Base-by-base conservation (phyloP, 2,329 filamentous ascomycete species). In the Ophiostoma tasmaniense region DNA sequence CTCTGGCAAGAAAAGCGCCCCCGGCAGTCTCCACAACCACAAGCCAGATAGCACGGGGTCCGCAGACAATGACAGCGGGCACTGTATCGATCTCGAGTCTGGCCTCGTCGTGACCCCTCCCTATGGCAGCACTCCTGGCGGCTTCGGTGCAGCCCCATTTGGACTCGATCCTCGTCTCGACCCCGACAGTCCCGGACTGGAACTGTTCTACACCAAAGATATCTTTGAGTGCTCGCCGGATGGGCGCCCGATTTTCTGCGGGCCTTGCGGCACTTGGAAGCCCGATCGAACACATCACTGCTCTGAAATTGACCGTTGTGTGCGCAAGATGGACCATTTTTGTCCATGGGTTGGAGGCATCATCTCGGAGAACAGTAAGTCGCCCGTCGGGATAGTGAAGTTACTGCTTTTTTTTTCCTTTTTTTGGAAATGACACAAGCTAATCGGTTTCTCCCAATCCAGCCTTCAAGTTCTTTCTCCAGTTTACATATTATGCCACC, bases 291-390 rank as follows among this genome's bases (percentile, higher is more conserved):
- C 90, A 2, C 93, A 97, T 76, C 94, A 98, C 78, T 96, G 90
- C 75, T 89, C 89, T 67, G 91, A 96, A 76, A 81, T 95, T 14
- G 87, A 87, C 66, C 85, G 92, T 61, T 98, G 94, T 75, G 90
- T 96, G 28, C 81, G 85, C 55, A 95, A 95, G 75, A 95, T 97
- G 90, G 94, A 98, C 72, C 94, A 98, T 76, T 95, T 93, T 75
- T 99, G 95, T 75, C 95, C 94, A 0, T 98, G 90, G 90, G 93
- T 96, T n/a, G 94, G 94, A 3, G 95, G 94, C 28, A 91, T 97
- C 73, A 89, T 99, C 11, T 90, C 88, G 0, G 93, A 97, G 77
- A 93, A 87, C 1, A 87, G 85, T 87, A 74, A 76, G 85, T 78
- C 0, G 14, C n/a, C n/a, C n/a, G n/a, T n/a, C n/a, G n/a, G n/a